A percentile compares a stretch with the other conserved stretches of the same genome.
Conservation (phyloP, 306 rosid species). For the Cercis canadensis region DNA sequence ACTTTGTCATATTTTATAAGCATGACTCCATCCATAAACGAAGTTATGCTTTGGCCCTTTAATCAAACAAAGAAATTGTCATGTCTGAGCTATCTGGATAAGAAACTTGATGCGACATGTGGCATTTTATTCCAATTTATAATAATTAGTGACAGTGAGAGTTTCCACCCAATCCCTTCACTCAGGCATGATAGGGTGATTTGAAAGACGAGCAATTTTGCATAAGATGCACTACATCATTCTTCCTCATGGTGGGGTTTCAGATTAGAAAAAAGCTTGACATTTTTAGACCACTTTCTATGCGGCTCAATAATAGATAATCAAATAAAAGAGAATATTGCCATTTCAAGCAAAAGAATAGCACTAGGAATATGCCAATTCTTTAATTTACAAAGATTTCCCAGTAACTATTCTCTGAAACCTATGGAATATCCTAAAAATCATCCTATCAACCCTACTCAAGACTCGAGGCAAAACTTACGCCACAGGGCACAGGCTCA, state of each 20-base stretch:
- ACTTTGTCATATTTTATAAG: no score
- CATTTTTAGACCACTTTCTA: no score
- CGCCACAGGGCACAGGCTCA: not conserved
- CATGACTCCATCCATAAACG: not conserved
- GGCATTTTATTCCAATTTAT: not conserved
- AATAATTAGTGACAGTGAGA: not conserved
- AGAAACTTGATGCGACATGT: not conserved
- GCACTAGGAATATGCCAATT: not conserved
- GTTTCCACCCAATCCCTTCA: no score
- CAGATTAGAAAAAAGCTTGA: no score
- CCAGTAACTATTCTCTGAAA: not conserved
- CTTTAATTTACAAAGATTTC: not conserved
- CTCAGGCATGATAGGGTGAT: no score
- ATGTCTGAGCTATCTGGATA: not conserved
- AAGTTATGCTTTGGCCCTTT: not conserved
- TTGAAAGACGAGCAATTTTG: no score
- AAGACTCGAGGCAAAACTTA: slow-evolving; percentile 17
- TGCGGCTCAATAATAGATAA: no score
- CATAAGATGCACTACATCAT: no score
- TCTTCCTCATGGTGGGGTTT: no score
- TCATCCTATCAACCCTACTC: slow-evolving; percentile 7
- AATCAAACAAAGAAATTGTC: not conserved
- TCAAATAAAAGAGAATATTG: not conserved
- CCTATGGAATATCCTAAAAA: not conserved
- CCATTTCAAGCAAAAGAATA: not conserved